These are phyloP conservation scores for Aspergillus vadensis DNA, from an alignment of 2,329 filamentous ascomycete genomes.

Conservation along the genomic window DNA sequence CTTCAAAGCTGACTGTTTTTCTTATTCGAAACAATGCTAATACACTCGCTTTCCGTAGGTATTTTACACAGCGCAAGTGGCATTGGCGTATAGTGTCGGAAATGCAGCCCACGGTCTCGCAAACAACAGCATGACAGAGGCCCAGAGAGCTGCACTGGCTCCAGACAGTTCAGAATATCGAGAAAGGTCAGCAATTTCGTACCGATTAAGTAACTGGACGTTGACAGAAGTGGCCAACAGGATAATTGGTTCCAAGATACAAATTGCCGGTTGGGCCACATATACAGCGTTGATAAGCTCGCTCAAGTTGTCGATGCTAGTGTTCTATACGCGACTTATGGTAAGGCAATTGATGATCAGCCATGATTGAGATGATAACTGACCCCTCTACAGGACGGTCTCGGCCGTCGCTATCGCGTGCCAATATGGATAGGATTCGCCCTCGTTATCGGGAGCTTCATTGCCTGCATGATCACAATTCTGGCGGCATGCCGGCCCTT, in stretches of 20 bases:
- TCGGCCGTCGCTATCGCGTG: conserved; percentile 28
- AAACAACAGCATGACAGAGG: conserved; percentile 58
- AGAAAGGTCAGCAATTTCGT: conserved; percentile 26
- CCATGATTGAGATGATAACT: neutral
- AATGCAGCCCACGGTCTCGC: conserved; percentile 52
- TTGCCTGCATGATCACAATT: conserved; percentile 51
- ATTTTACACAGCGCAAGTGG: conserved; percentile 53
- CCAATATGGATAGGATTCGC: conserved; percentile 54
- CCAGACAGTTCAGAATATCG: conserved; percentile 47
- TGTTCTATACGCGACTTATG: conserved; percentile 57
- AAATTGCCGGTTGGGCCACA: conserved; percentile 54
- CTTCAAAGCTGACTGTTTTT: neutral
- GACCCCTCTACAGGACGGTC: conserved; percentile 23
- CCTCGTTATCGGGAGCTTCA: conserved; percentile 49
- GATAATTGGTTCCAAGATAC: conserved; percentile 54
- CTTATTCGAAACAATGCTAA: conserved; percentile 2
- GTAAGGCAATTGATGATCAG: conserved; percentile 15
- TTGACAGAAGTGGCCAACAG: conserved; percentile 24
- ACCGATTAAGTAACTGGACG: neutral
- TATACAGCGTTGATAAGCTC: conserved; percentile 54
- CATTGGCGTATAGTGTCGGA: conserved; percentile 51
- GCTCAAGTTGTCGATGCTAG: conserved; percentile 56
- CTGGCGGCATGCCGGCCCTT: conserved; percentile 56
- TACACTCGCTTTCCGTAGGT: conserved; percentile 33
- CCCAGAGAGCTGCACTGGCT: conserved; percentile 47